These are phyloP conservation scores for Trichoderma semiorbis DNA, from an alignment of 2,329 filamentous ascomycete species.

Conservation along the genomic window DNA sequence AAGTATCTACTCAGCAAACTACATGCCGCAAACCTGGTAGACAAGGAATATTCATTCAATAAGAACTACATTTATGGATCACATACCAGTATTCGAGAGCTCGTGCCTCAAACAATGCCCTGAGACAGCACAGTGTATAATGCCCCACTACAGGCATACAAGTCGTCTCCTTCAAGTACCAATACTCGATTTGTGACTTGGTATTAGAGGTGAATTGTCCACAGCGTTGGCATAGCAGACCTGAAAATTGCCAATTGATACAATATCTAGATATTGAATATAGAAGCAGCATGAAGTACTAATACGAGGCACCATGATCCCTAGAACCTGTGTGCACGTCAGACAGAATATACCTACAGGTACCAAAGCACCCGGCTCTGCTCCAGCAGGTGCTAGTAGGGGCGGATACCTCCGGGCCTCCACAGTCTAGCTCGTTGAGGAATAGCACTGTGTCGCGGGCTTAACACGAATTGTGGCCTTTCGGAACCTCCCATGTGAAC, in stretches of 20 bases:
- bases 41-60: neutral
- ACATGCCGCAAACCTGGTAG: neutral
- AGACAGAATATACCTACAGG: neutral
- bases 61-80: neutral
- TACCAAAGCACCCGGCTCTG: neutral
- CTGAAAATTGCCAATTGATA: neutral
- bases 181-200: neutral
- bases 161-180: neutral
- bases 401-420: neutral
- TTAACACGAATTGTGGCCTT: slow-evolving; percentile 18
- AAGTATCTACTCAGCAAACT: neutral
- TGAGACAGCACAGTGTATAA: slow-evolving; percentile 1
- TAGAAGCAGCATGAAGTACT: neutral
- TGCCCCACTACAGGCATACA: neutral
- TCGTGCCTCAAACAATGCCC: neutral
- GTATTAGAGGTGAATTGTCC: neutral
- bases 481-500: slow-evolving; percentile 9
- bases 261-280: neutral
- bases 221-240: neutral
- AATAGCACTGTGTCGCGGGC: slow-evolving; percentile 17
- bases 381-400: neutral
- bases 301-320: neutral
- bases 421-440: slow-evolving; percentile 1
- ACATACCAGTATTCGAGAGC: neutral
- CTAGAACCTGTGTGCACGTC: neutral